Evolutionary conservation across 176 grass and related monocot genomes (phyloP), one percentile per base, ranked within the genome.

Genomic region (Echinochloa phyllopogon): DNA sequence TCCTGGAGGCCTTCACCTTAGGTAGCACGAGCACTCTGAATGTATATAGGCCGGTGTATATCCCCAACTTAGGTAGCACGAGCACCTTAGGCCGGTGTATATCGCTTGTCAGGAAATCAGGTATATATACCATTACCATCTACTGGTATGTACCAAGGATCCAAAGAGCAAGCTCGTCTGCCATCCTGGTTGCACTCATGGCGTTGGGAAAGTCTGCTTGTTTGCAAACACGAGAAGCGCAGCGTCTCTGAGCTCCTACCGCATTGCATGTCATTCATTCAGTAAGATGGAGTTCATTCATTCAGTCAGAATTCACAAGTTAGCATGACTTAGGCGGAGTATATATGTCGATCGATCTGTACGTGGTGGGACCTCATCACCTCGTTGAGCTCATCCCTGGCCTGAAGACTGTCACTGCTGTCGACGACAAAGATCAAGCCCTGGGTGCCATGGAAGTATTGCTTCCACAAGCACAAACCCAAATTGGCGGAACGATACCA

Each of bases 211-310:
- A 57, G 57, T 63, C 13, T 78, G 75, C 38, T 78, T 78, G 16
- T 62, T 63, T 23, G 75, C 75, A 63, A 78, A 78, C 37, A 62
- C 57, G 6, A 78, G 75, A 6, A 78, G 3, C 75, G 40, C 56
- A 10, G 14, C n/a, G 61, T 78, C 40, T 12, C 40, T 63, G 14
- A 42, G 11, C 14, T 78, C 23, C 21, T 78, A 56, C 75, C 63
- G 75, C 45, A 67, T 21, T 17, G 27, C n/a, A 10, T 74, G 39
- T 53, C 72, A 38, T 40, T 40, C 39, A 14, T 62, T 14, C 24
- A 24, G 56, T n/a, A n/a, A n/a, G n/a, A n/a, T n/a, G n/a, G n/a
- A n/a, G n/a, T n/a, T n/a, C n/a, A n/a, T n/a, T n/a, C n/a, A 62
- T 62, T 62, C 59, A 62, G 59, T 56, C 15, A 75, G 47, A 14